Base-by-base conservation (phyloP, 2,329 filamentous ascomycete genomes). In the Apiospora phragmitis region DNA sequence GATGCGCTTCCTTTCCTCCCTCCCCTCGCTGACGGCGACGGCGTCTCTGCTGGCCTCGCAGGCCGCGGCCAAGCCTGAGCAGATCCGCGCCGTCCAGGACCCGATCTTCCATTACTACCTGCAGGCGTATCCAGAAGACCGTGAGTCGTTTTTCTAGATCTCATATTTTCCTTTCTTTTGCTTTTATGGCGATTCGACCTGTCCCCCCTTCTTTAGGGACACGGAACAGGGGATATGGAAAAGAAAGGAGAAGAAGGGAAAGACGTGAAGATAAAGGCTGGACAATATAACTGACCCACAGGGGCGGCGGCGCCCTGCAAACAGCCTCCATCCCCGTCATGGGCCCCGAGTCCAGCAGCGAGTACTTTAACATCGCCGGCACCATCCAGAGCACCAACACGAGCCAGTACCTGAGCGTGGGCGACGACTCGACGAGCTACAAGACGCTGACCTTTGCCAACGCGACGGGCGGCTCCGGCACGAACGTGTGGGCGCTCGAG, bases 61-160 rank as follows among this genome's bases (percentile, higher is more conserved):
- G 8, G 55, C 55, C 32, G 55, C 21, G 32, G 81, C 81, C 55
- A 85, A 85, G 68, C 79, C 85, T 16, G 83, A 85, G 75, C 83
- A 85, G 75, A 86, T 88, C 72, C 85, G 86, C 43, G 83, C 83
- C 47, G 85, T 87, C 11, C 78, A 80, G 70, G 80, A 81, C 8
- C 86, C 87, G 2, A 84, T 88, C 70, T 88, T 83, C 73, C 86
- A 89, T 75, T 81, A 85, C 29, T 88, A 88, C 73, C 80, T 88
- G 4, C 86, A 88, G 76, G 79, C 82, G 3, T 81, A 82, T 69
- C 79, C 84, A 7, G 79, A 81, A 62, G 82, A 86, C 66, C 73
- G 82, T 82, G 77, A 21, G 78, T 32, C 9, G 1, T 7, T 6
- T 26, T 32, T 26, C 1, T 29, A 16, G 26, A 21, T 4, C 6